Percentiles rank a stretch among this genome's conserved stretches.
These are phyloP conservation scores for Mercurialis annua DNA, from an alignment of 345 rosid species.

Conservation along the genomic window DNA sequence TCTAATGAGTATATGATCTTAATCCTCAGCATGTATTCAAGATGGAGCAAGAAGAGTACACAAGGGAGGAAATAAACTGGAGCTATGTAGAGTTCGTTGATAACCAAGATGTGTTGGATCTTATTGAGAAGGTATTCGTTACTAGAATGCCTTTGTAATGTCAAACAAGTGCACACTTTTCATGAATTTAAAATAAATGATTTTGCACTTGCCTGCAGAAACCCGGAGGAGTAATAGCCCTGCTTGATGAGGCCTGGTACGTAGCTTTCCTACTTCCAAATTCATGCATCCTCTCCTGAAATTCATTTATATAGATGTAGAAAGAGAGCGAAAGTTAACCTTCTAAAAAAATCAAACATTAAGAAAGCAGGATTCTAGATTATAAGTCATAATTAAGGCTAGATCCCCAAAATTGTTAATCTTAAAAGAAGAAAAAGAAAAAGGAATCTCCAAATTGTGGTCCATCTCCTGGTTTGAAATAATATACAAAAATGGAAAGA, in stretches of 20 bases:
- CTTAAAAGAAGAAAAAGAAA: not conserved
- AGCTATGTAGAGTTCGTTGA: constrained; percentile 77
- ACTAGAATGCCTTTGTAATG: constrained; percentile 9
- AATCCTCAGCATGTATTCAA: constrained; percentile 66
- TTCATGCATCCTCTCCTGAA: not conserved
- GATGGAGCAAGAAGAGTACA: constrained; percentile 78
- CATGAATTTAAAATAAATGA: constrained; percentile 2
- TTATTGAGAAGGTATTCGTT: constrained; percentile 56
- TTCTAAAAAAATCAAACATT: not conserved
- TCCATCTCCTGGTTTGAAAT: not conserved
- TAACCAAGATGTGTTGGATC: constrained; percentile 74
- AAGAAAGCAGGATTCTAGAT: constrained; percentile 3
- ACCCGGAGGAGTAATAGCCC: constrained; percentile 76
- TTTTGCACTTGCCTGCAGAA: constrained; percentile 46
- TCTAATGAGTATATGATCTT: constrained; percentile 9
- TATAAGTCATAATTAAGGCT: no score
- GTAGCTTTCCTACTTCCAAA: constrained; percentile 18
- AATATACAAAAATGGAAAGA: not conserved
- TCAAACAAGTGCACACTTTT: constrained; percentile 1
- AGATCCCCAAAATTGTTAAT: no score
- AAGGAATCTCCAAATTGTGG: not conserved
- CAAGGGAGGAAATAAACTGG: constrained; percentile 70
- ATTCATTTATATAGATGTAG: not conserved
- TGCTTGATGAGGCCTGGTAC: constrained; percentile 81
- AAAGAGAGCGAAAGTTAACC: not conserved